Evolutionary conservation across 768 basidiomycete genomes (phyloP).

Genomic region (Ramaria sp.): DNA sequence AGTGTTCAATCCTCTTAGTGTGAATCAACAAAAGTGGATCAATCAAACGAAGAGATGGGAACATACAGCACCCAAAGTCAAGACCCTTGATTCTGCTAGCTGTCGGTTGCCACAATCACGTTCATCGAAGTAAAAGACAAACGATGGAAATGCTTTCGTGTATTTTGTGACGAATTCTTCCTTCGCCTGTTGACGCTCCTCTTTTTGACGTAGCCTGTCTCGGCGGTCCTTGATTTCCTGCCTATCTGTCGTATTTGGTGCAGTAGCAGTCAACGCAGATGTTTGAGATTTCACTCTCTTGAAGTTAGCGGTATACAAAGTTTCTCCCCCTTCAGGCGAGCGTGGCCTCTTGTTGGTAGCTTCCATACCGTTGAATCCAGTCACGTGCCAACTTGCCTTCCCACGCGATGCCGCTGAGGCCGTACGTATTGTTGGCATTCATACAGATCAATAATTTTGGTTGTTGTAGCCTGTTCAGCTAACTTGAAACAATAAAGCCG

Average conservation of each 20-base stretch:
- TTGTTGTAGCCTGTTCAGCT: no score
- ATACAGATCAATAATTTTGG: no score
- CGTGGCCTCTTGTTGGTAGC: constrained; percentile 12
- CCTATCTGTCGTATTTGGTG: neutral
- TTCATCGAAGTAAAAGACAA: constrained; percentile 78
- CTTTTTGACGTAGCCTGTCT: constrained; percentile 35
- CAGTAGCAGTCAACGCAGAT: neutral
- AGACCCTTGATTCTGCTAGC: constrained; percentile 43
- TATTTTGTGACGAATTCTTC: constrained; percentile 79
- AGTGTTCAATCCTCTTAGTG: constrained; percentile 67
- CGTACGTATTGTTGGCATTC: no score
- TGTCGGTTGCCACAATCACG: constrained; percentile 25
- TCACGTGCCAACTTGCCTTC: constrained; percentile 10
- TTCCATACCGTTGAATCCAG: neutral
- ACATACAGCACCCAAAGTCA: constrained; percentile 70
- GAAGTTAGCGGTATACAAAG: neutral
- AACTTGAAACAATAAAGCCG: no score
- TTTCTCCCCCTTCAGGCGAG: constrained; percentile 17
- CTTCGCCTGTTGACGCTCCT: constrained; percentile 44
- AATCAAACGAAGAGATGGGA: neutral
- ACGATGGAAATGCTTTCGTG: constrained; percentile 70
- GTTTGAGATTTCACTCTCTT: constrained; percentile 13
- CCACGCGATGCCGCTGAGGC: no score
- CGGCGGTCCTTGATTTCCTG: constrained; percentile 11
- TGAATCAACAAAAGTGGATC: neutral